These are phyloP conservation scores for Solanum ossicruentum DNA, from an alignment of 257 asterid genomes.

Conservation along the genomic window DNA sequence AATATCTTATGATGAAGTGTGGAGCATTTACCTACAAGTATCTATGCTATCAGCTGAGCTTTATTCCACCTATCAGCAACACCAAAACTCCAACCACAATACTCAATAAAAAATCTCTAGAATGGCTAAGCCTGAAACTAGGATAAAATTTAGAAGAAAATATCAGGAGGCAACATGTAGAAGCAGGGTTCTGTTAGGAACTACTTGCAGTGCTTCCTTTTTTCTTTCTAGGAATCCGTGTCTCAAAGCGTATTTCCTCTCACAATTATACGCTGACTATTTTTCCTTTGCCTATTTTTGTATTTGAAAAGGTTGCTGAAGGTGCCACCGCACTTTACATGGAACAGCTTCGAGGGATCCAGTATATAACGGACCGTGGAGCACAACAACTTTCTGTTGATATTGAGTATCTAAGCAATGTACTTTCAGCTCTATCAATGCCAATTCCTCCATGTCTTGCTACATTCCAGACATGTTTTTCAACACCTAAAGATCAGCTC, in stretches of 20 bases:
- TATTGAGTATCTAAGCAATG: constrained; percentile 84
- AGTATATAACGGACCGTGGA: constrained; percentile 78
- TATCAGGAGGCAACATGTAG: background rate
- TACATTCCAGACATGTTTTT: constrained; percentile 72
- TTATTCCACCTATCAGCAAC: background rate
- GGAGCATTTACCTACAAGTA: background rate
- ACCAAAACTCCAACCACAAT: background rate
- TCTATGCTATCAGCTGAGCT: background rate
- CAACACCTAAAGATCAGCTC: constrained; percentile 69
- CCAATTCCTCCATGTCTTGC: constrained; percentile 70
- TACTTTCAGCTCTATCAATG: constrained; percentile 91
- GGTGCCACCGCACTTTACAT: constrained; percentile 82
- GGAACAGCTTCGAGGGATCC: constrained; percentile 88
- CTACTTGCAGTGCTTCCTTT: background rate
- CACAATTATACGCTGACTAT: background rate
- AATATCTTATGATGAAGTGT: background rate
- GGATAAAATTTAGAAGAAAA: background rate
- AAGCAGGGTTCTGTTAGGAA: background rate
- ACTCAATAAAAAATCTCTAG: background rate
- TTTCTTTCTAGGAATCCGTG: background rate
- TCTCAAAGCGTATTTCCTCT: background rate
- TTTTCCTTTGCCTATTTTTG: background rate
- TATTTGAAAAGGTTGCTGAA: constrained; percentile 66
- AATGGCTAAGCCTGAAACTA: background rate
- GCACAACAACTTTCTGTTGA: constrained; percentile 92